A percentile compares a stretch with the other conserved stretches of the same genome.
Evolutionary conservation across 1,284 basidiomycete genomes (phyloP).

Genomic region (Tremellales sp.): DNA sequence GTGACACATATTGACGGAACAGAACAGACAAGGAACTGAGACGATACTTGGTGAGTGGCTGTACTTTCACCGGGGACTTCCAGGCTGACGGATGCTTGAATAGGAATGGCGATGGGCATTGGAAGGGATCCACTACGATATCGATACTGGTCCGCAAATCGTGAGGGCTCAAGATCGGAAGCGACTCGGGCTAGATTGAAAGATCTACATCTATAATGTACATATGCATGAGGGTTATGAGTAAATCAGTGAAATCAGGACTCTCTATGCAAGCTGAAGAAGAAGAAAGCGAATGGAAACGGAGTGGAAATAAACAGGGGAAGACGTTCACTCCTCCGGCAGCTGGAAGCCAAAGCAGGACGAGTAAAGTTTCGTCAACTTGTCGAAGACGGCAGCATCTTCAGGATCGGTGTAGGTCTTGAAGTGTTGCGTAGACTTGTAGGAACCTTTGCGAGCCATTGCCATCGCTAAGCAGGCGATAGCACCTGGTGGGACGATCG

Average conservation of each 20-base stretch:
- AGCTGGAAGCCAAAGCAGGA: too few species aligned
- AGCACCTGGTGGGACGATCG: neutral
- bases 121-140: constrained; percentile 31
- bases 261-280: too few species aligned
- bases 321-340: too few species aligned
- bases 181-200: too few species aligned
- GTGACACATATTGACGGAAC: neutral
- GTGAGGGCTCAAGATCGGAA: constrained; percentile 11
- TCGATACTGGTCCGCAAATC: constrained; percentile 21
- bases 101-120: constrained; percentile 36
- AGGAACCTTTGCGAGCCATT: neutral
- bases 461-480: neutral
- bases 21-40: constrained; percentile 25
- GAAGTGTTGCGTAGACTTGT: neutral
- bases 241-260: too few species aligned
- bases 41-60: constrained; percentile 24
- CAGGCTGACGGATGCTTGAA: too few species aligned
- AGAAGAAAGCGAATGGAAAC: too few species aligned
- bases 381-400: constrained; percentile 15
- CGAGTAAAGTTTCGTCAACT: constrained; percentile 12
- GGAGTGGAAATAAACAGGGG: too few species aligned
- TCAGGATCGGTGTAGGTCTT: constrained; percentile 1
- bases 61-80: neutral
- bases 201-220: too few species aligned
- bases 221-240: too few species aligned